These are phyloP conservation scores for Pinus tabuliformis DNA, from an alignment of 75 land plant genomes.

Conservation along the genomic window DNA sequence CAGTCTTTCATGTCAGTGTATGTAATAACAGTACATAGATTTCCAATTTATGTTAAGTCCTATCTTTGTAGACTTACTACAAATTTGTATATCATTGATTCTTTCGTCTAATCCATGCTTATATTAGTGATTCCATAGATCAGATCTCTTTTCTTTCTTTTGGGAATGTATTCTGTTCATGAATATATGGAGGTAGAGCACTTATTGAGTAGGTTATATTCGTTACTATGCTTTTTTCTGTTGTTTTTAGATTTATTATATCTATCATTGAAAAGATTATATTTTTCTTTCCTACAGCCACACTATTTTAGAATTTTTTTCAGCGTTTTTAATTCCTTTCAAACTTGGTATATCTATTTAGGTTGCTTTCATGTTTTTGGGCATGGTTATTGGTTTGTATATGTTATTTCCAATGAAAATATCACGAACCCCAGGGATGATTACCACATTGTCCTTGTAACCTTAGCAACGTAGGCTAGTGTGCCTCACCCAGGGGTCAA, in stretches of 20 bases:
- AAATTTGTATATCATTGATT: constrained; percentile 3
- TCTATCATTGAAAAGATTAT: no score
- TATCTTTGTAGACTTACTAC: background rate
- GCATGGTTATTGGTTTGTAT: no score
- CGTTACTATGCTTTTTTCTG: no score
- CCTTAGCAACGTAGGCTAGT: no score
- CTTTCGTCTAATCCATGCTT: no score
- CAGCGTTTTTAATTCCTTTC: background rate
- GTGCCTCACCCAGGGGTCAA: no score
- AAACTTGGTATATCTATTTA: background rate
- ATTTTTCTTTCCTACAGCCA: background rate
- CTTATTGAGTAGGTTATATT: no score
- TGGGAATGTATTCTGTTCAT: background rate
- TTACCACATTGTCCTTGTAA: no score
- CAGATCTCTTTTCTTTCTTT: background rate
- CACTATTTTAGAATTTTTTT: background rate
- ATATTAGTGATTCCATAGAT: no score
- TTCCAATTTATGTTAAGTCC: background rate
- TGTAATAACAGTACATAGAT: background rate
- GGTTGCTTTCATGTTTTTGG: background rate
- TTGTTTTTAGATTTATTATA: background rate
- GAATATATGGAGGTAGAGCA: background rate
- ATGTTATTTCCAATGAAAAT: no score
- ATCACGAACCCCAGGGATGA: no score
- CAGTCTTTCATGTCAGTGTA: constrained; percentile 69